Evolutionary conservation across 352 stramenopile genomes (phyloP).

Genomic region (Blastocystis sp.): DNA sequence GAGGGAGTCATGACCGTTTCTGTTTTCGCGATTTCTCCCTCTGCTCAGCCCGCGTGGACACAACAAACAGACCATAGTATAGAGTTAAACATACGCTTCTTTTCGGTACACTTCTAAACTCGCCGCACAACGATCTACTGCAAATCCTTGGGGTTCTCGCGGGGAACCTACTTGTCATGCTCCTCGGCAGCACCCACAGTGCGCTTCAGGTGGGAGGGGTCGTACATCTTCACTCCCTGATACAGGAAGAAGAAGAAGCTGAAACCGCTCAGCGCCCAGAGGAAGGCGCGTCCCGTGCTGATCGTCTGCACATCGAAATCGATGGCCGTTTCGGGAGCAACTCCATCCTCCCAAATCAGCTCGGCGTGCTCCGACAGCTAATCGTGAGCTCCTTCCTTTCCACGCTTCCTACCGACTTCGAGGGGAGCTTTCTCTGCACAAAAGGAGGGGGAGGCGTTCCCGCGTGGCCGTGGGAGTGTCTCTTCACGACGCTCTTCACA

Average conservation of each 20-base stretch:
- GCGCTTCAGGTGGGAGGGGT: slow-evolving; percentile 24
- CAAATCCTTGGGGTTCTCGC: slow-evolving; percentile 41
- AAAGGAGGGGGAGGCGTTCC: slow-evolving; percentile 46
- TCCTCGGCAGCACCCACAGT: neutral
- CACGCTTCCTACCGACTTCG: slow-evolving; percentile 33
- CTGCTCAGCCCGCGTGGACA: no score
- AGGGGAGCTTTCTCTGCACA: slow-evolving; percentile 41
- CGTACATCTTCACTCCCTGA: slow-evolving; percentile 55
- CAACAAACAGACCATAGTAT: no score
- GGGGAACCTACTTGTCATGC: slow-evolving; percentile 33
- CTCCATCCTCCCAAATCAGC: slow-evolving; percentile 69
- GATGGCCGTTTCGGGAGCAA: slow-evolving; percentile 66
- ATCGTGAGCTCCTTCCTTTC: neutral
- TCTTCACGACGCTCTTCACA: slow-evolving; percentile 50
- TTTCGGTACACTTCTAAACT: no score
- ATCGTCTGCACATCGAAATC: slow-evolving; percentile 64
- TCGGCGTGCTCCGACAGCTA: slow-evolving; percentile 65
- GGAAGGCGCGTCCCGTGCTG: slow-evolving; percentile 57
- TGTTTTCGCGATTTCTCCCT: no score
- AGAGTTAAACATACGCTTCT: no score
- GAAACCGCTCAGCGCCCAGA: slow-evolving; percentile 48
- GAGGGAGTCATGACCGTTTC: no score
- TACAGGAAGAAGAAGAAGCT: slow-evolving; percentile 64
- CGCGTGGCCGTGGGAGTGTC: slow-evolving; percentile 42
- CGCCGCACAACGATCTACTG: neutral